Evolutionary conservation across 495 filamentous ascomycete species (phyloP), one percentile per base, ranked within the genome.

Genomic region (Neurospora hispaniola): DNA sequence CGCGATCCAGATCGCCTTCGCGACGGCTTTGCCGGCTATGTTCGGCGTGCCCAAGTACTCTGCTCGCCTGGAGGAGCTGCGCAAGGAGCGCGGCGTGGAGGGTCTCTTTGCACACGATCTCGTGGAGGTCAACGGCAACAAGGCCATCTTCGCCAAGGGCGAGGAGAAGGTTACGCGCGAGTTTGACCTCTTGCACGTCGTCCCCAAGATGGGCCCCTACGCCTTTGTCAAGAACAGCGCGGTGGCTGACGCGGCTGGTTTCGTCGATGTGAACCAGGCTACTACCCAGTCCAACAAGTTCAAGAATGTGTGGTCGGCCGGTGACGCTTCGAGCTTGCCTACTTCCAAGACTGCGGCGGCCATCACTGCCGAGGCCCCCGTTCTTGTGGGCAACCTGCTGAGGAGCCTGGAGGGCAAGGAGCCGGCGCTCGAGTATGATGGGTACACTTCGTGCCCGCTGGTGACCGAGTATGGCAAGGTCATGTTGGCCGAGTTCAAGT

Each of bases 1-100:
- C 23, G 78, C 86, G 6, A 86, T 91, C 75, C 80, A 88, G n/a
- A 88, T 90, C 70, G 85, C 83, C 73, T 92, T 90, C 69, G 89
- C 89, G 0, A 91, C 89, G 5, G 89, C 86, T 2, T 80, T 87
- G 40, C 86, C 89, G 0, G 78, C 73, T 20, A 92, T 92, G 90
- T 92, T 92, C 74, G 89, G 87, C 43, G 89, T 92, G 66, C 88
- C 89, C 70, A 92, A 91, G 81, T 92, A 92, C 77, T 89, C 83
- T 74, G 86, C 86, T 23, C 83, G 81, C 20, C 83, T 92, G 3
- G 89, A 91, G 68, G 81, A 84, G 43, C 81, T 92, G 75, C 88
- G 90, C 42, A 80, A 87, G 79, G 83, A 91, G 77, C 82, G 90
- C 42, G 86, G 87, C 16, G 89, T 92, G 3, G 88, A 90, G 76